Evolutionary conservation across 768 basidiomycete genomes (phyloP).

Genomic region (Naganishia onofrii): DNA sequence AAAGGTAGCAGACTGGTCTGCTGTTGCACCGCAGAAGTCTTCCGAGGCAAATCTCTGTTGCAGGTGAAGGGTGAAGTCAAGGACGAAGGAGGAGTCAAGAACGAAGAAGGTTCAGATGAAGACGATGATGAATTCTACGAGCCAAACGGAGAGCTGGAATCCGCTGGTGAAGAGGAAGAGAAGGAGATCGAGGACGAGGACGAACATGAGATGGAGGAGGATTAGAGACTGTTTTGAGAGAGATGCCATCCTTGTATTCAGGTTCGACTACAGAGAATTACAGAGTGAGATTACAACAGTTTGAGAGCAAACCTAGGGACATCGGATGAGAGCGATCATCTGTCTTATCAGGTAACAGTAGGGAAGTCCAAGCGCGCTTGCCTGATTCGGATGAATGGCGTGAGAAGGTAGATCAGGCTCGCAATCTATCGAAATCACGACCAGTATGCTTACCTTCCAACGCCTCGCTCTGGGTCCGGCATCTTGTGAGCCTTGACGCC

Average conservation of each 20-base stretch:
- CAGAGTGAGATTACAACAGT: not conserved
- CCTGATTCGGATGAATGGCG: not conserved
- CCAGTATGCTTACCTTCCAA: constrained; percentile 2
- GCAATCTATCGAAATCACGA: too few relatives aligned
- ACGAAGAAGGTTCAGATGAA: constrained; percentile 52
- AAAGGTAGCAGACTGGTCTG: constrained; percentile 84
- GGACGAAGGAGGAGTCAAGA: constrained; percentile 45
- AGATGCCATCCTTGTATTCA: not conserved
- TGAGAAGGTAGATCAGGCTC: not conserved
- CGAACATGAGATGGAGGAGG: constrained; percentile 36
- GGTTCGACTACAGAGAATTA: not conserved
- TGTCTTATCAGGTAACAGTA: not conserved
- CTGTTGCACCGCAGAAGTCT: constrained; percentile 49
- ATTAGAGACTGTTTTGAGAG: constrained; percentile 13
- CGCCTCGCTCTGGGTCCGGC: constrained; percentile 31
- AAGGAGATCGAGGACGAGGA: constrained; percentile 34
- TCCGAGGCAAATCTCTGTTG: constrained; percentile 27
- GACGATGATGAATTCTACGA: constrained; percentile 38
- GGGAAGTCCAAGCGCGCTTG: constrained; percentile 17
- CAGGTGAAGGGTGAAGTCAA: constrained; percentile 50
- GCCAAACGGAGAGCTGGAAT: constrained; percentile 40
- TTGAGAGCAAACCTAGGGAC: not conserved
- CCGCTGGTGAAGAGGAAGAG: constrained; percentile 41
- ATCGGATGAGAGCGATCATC: not conserved
- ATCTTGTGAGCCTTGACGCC: constrained; percentile 27